Conservation (phyloP, 257 asterid genomes). For the Eucommia ulmoides region DNA sequence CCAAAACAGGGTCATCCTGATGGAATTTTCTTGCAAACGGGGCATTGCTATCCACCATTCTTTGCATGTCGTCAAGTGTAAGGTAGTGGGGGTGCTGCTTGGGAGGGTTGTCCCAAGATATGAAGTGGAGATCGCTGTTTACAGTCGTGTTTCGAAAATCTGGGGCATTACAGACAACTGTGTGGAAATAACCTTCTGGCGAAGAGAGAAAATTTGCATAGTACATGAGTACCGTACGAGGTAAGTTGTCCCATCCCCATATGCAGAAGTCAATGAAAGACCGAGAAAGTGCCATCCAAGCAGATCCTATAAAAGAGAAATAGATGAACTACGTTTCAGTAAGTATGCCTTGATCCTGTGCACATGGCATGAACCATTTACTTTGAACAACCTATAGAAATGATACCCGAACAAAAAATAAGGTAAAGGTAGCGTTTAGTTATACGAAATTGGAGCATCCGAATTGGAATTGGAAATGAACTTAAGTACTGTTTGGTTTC, state of each 20-base stretch:
- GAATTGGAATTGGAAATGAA: no score
- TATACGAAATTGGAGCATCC: no score
- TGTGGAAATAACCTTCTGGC: conserved; percentile 96
- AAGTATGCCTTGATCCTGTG: not conserved
- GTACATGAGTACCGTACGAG: conserved; percentile 88
- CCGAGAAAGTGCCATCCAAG: conserved; percentile 94
- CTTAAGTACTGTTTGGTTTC: no score
- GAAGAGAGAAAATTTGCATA: conserved; percentile 91
- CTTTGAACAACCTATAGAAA: no score
- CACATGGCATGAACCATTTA: no score
- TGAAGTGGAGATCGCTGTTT: conserved; percentile 83
- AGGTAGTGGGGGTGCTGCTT: conserved; percentile 97
- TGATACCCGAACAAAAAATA: no score
- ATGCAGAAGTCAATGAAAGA: conserved; percentile 79
- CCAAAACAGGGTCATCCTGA: conserved; percentile 64
- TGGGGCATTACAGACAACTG: conserved; percentile 75
- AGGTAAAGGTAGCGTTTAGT: no score
- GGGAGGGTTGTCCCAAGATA: conserved; percentile 98
- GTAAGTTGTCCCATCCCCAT: conserved; percentile 99
- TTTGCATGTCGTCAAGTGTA: conserved; percentile 49
- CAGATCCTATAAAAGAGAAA: conserved; percentile 57
- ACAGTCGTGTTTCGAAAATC: conserved; percentile 79
- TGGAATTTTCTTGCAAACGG: conserved; percentile 90
- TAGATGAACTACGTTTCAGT: conserved; percentile 2
- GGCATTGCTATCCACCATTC: conserved; percentile 75